phyloP scores from a whole-genome alignment of 1,284 basidiomycete genomes.

The Somion occarium region DNA sequence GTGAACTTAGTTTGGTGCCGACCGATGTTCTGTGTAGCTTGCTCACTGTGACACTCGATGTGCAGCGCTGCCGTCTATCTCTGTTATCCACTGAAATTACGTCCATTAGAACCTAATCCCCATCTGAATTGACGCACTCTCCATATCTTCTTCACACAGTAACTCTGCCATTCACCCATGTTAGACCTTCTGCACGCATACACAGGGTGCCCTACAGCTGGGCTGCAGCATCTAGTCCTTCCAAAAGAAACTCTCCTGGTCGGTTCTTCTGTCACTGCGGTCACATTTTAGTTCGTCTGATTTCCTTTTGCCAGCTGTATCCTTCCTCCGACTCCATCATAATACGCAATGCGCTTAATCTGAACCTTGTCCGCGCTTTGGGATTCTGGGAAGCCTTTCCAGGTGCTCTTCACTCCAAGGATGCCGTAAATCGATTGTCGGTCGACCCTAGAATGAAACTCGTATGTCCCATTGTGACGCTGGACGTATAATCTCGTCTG shows the following conservation, averaged over 20 bases:
- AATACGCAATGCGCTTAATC: constrained; percentile 59
- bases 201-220: constrained; percentile 51
- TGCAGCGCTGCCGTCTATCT: background rate
- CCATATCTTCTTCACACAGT: background rate
- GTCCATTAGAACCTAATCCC: background rate
- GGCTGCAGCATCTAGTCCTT: constrained; percentile 52
- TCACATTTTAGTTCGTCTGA: constrained; percentile 2
- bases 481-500: background rate
- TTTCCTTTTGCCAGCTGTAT: constrained; percentile 47
- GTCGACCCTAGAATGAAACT: constrained; percentile 75
- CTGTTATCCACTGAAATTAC: background rate
- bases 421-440: constrained; percentile 54
- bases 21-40: background rate
- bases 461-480: constrained; percentile 38
- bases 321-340: constrained; percentile 64
- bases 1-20: background rate
- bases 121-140: background rate
- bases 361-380: constrained; percentile 60
- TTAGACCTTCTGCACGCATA: constrained; percentile 55
- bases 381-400: constrained; percentile 78
- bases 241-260: constrained; percentile 55
- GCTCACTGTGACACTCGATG: background rate
- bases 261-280: constrained; percentile 21
- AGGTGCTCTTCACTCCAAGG: constrained; percentile 37
- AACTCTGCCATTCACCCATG: constrained; percentile 32